These are phyloP conservation scores for Hymenoscyphus scutula DNA, from an alignment of 2,329 filamentous ascomycete species.

Conservation along the genomic window DNA sequence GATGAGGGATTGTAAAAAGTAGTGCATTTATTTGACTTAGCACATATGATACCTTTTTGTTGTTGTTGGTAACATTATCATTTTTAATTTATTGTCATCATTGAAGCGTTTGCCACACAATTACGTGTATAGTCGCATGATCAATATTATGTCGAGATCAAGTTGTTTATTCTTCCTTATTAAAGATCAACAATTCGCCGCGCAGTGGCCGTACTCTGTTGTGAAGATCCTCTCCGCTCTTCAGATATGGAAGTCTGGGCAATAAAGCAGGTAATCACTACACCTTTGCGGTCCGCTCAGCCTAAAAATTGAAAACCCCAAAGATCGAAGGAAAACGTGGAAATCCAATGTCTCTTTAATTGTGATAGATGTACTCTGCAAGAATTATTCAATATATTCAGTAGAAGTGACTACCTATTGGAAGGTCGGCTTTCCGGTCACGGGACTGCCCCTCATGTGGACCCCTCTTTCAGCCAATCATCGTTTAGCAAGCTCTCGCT, in stretches of 20 bases:
- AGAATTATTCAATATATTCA: not conserved
- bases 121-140: not conserved
- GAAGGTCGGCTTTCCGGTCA: not conserved
- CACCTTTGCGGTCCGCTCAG: not conserved
- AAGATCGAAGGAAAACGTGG: not conserved
- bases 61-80: conserved; percentile 10
- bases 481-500: not conserved
- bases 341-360: not conserved
- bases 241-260: not conserved
- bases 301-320: not conserved
- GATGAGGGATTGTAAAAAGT: conserved; percentile 17
- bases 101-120: not conserved
- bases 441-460: not conserved
- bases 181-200: not conserved
- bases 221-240: not conserved
- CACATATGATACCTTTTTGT: conserved; percentile 14
- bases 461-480: not conserved
- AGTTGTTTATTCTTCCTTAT: not conserved
- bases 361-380: not conserved
- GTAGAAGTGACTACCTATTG: not conserved
- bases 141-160: not conserved
- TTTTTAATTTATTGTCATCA: not conserved
- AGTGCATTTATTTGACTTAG: conserved; percentile 5
- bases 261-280: too few relatives aligned
- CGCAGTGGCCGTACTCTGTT: not conserved